A percentile compares a stretch with the other conserved stretches of the same genome.
Conservation (phyloP, 2,329 filamentous ascomycete species). For the Fusarium virguliforme region DNA sequence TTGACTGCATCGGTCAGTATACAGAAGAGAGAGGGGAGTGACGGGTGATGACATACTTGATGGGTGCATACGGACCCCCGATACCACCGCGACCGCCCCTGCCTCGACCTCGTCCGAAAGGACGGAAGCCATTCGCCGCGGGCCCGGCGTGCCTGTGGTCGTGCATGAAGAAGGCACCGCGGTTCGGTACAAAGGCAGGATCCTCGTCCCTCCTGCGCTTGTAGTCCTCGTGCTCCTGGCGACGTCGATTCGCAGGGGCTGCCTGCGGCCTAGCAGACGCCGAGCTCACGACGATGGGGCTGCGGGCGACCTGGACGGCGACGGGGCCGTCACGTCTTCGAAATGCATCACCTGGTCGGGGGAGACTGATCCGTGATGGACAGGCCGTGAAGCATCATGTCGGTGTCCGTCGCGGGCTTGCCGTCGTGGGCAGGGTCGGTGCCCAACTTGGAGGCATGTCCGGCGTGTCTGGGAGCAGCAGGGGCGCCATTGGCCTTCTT, state of each 20-base stretch:
- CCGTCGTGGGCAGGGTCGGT: slow-evolving; percentile 54
- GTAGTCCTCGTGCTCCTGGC: slow-evolving; percentile 92
- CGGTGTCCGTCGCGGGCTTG: slow-evolving; percentile 67
- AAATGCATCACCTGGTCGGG: slow-evolving; percentile 65
- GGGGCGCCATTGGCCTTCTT: slow-evolving; percentile 62
- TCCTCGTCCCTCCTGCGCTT: slow-evolving; percentile 89
- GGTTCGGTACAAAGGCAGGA: slow-evolving; percentile 93
- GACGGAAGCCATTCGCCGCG: slow-evolving; percentile 82
- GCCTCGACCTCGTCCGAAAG: slow-evolving; percentile 78
- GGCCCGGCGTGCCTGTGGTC: slow-evolving; percentile 88
- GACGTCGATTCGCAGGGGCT: slow-evolving; percentile 77
- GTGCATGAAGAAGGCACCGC: slow-evolving; percentile 97
- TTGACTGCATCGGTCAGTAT: slow-evolving; percentile 55
- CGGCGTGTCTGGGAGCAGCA: slow-evolving; percentile 57
- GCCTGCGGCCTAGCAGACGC: slow-evolving; percentile 68
- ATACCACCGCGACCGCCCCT: slow-evolving; percentile 73
- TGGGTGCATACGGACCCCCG: slow-evolving; percentile 71
- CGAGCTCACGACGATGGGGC: slow-evolving; percentile 72
- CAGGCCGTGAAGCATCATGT: slow-evolving; percentile 72
- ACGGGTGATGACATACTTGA: slow-evolving; percentile 69
- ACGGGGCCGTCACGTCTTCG: slow-evolving; percentile 59
- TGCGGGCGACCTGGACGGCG: slow-evolving; percentile 60
- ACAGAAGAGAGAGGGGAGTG: slow-evolving; percentile 8
- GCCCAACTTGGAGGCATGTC: slow-evolving; percentile 55
- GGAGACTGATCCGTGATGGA: slow-evolving; percentile 62